Base-by-base conservation (phyloP, 257 asterid genomes). In the Plantago ovata region DNA sequence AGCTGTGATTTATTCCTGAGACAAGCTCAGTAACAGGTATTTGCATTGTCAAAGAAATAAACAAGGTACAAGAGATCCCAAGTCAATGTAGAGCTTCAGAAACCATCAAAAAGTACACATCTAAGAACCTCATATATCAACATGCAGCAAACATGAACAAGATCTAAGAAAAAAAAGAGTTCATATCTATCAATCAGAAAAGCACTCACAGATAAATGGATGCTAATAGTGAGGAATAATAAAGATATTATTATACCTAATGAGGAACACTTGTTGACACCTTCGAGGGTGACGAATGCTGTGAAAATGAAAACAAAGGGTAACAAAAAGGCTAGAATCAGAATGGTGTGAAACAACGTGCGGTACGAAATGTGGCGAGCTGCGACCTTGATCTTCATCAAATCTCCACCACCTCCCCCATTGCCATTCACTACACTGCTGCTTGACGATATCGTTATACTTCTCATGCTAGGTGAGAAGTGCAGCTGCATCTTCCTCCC, bases 381-480 rank as follows among this genome's bases (percentile, higher is more conserved):
- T 61, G 92, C 98, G 64, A 85, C 81, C 82, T 87, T 85, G 86
- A 87, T 80, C 89, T 81, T 91, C 96, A 87, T 91, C 89, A 82
- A 83, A 73, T 87, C 94, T 33, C 80, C 84, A 46, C 62, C 72
- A 53, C 75, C 75, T 32, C 74, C 77, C 58, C 84, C 90, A 61
- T 81, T 81, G 69, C 70, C 81, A 79, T 78, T 74, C 77, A 83
- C 83, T 54, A 18, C 46, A 32, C 68, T 76, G 75, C 70, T 73
- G 71, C 82, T 68, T 80, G 87, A 79, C 53, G 87, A 93, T 82
- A 93, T 89, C 65, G 99, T 93, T 84, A 93, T 84, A 81, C 99
- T 93, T 89, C 97, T 89, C 97, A 89, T 93, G 92, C 96, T 84
- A 84, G 97, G 96, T 77, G 99, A 93, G 92, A 93, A 89, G 92